Base-by-base conservation (phyloP, 495 filamentous ascomycete species). In the Aspergillus incahuasiensis region DNA sequence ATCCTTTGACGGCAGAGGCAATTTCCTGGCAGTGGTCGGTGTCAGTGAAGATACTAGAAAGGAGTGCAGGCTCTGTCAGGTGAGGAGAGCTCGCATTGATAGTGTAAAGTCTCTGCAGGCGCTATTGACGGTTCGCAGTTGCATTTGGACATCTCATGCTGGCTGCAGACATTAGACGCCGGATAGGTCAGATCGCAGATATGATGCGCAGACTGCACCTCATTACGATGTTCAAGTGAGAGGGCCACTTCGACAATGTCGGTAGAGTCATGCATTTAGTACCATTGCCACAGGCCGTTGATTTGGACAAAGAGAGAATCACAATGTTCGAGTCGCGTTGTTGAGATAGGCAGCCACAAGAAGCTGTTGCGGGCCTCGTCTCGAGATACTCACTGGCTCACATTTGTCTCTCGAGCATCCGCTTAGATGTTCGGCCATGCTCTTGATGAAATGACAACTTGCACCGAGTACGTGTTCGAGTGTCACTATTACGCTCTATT, bases 131-230 rank as follows among this genome's bases (percentile, higher is more conserved):
- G 35, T 55, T 48, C 32, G 53, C 16, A 41, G 43, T 28, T n/a
- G n/a, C 0, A 22, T 15, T 30, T 34, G 47, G 47, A 50, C 46
- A 39, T 56, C 30, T 56, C 54, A 56, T 49, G 35, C 32, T 24
- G 20, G 16, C 45, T 25, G 42, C 43, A 47, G 41, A 9, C 35
- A 11, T 35, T 20, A 21, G 21, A 32, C 15, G 44, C 22, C 8
- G 35, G 45, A 56, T 39, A 48, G 39, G 38, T 50, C 46, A 56
- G 34, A 50, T 50, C 11, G 38, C 46, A 56, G 34, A 50, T 56
- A 6, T 50, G 54, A 56, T 39, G 38, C 19, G 2, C 46, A 34
- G 18, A 5, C 21, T 18, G 12, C 22, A 40, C 12, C 35, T 20
- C 15, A 30, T 30, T 35, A 21, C 44, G 8, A 25, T 19, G 18